Evolutionary conservation across 164 flowering plant species (phyloP), one percentile per base, ranked within the genome.

Genomic region (Macadamia integrifolia): DNA sequence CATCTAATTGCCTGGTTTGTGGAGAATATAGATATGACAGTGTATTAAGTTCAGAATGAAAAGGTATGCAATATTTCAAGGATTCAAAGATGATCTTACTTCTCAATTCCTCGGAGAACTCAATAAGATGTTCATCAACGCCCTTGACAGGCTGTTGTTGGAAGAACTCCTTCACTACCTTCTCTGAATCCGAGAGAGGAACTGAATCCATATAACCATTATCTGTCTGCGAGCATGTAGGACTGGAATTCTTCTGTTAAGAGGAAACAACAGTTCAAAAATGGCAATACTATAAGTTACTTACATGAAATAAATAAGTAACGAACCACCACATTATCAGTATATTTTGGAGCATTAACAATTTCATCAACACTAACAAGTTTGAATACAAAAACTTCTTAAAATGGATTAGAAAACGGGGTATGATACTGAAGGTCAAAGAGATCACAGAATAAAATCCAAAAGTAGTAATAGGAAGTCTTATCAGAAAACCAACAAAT

Each of bases 31-130:
- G 3, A 46, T 35, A 46, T 8, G 50, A 46, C 13, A 11, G 50
- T 46, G 50, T 17, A 2, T 17, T 53, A 53, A 11, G 18, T 53
- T 53, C 57, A 49, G 53, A 53, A 1, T 46, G 50, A 46, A 46
- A 46, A 46, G 50, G 9, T 46, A 46, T 3, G 9, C 50, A 46
- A 11, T 3, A 46, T 46, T 46, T 11, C 50, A 46, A 46, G 50
- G 50, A 11, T 3, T 8, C 50, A 46, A 46, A 46, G 12, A 15
- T 40, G 55, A 64, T 30, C 86, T 72, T 88, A 94, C 98, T 90
- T 83, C 96, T 84, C 71, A 95, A 23, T 58, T 96, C 90, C 82
- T 95, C 99, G 35, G 98, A 89, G 75, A 92, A 95, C 80, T 95
- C 99, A 69, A 87, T 66, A 59, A 90, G 94, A 81, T 95, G 93